A percentile compares a stretch with the other conserved stretches of the same genome.
These are phyloP conservation scores for Dacryopinax spathularia DNA, from an alignment of 768 basidiomycete species.

Conservation along the genomic window DNA sequence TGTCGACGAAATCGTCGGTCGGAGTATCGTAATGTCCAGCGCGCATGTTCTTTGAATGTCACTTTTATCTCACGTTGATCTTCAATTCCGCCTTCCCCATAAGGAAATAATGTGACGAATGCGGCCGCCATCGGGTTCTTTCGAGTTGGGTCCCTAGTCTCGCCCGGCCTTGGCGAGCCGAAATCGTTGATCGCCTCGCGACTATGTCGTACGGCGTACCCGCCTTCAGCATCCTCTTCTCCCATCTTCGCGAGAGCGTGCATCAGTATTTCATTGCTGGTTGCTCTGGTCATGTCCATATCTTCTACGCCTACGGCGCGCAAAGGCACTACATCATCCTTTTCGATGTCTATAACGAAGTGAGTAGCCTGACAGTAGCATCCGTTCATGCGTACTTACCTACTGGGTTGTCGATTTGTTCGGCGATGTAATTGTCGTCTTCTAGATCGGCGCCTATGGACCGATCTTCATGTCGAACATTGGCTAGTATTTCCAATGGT, in stretches of 20 bases:
- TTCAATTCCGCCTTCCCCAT: conserved; percentile 26
- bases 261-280: conserved; percentile 15
- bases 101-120: conserved; percentile 27
- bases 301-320: conserved; percentile 20
- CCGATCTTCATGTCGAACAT: conserved; percentile 15
- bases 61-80: not conserved
- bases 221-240: conserved; percentile 13
- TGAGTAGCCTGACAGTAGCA: not conserved
- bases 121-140: conserved; percentile 4
- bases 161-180: conserved; percentile 15
- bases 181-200: conserved; percentile 16
- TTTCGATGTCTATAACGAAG: not conserved
- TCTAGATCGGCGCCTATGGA: conserved; percentile 16
- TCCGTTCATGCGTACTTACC: not conserved
- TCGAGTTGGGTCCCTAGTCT: not conserved
- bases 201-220: conserved; percentile 18
- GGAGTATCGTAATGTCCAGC: conserved; percentile 6
- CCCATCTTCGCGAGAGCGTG: conserved; percentile 21
- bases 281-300: conserved; percentile 19
- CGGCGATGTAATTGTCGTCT: conserved; percentile 22
- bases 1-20: conserved; percentile 6
- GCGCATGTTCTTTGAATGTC: conserved; percentile 4
- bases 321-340: conserved; percentile 17
- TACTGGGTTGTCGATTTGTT: not conserved
- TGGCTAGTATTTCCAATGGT: conserved; percentile 19